phyloP scores from a whole-genome alignment of 202 grass and related monocot species.

The Brachypodium distachyon region DNA sequence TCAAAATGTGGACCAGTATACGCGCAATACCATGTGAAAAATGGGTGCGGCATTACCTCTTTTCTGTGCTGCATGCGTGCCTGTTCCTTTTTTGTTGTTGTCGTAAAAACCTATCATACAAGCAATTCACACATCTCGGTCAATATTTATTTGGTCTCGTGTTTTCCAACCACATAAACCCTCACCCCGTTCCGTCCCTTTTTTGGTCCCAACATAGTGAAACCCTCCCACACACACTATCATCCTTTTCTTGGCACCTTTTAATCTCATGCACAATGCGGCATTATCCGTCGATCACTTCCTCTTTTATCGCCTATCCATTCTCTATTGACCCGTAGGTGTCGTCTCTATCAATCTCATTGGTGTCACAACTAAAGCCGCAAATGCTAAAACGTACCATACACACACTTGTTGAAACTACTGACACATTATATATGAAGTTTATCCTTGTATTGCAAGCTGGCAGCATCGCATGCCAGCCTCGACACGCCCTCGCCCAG shows the following conservation, averaged over 20 bases:
- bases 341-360: not conserved
- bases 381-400: not conserved
- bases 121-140: slow-evolving; percentile 14
- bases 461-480: too few relatives aligned
- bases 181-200: slow-evolving; percentile 5
- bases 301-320: slow-evolving; percentile 7
- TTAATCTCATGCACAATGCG: not conserved
- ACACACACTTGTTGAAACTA: not conserved
- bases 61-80: slow-evolving; percentile 10
- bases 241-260: not conserved
- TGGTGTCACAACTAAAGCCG: not conserved
- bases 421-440: not conserved
- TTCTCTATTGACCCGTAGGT: not conserved
- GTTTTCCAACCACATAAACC: slow-evolving; percentile 47
- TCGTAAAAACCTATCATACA: not conserved
- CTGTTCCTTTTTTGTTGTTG: slow-evolving; percentile 28
- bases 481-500: not conserved
- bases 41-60: slow-evolving; percentile 2
- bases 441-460: not conserved
- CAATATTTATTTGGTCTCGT: slow-evolving; percentile 36
- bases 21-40: not conserved
- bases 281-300: not conserved
- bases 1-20: slow-evolving; percentile 5
- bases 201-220: slow-evolving; percentile 25
- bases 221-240: not conserved